Percentiles rank a stretch among this genome's conserved stretches.
These are phyloP conservation scores for Saccharum officinarum DNA, from an alignment of 176 grass and related monocot species.

Conservation along the genomic window DNA sequence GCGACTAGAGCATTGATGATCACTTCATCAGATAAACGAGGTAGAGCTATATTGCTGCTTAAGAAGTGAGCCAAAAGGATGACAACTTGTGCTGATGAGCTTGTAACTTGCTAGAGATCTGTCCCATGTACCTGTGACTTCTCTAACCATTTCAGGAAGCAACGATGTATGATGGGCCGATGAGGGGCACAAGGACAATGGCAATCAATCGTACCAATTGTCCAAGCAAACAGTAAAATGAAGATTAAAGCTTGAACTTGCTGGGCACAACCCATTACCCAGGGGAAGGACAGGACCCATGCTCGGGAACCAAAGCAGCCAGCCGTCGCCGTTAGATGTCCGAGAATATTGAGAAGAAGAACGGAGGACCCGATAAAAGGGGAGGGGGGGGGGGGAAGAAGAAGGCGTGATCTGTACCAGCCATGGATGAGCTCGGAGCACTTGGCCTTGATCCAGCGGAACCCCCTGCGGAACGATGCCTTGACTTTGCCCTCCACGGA, in stretches of 20 bases:
- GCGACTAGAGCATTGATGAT: not conserved
- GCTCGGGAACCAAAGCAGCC: conserved; percentile 11
- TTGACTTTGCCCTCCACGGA: conserved; percentile 93
- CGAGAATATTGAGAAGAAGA: not conserved
- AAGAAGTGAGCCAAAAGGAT: not conserved
- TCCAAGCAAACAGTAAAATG: not conserved
- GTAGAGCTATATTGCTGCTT: not conserved
- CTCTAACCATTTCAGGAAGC: not conserved
- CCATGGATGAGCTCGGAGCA: conserved; percentile 87
- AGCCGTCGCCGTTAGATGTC: not conserved
- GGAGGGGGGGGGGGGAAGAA: not conserved
- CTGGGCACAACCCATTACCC: not conserved
- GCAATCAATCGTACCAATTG: not conserved
- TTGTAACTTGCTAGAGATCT: conserved; percentile 15
- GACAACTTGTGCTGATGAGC: not conserved
- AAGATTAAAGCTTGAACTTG: not conserved
- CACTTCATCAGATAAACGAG: not conserved
- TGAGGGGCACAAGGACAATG: not conserved
- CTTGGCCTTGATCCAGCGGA: conserved; percentile 96
- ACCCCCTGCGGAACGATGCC: conserved; percentile 74
- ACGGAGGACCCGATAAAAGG: not conserved
- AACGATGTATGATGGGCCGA: not conserved
- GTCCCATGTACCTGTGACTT: not conserved
- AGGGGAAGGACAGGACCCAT: not conserved
- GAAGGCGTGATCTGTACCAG: conserved; percentile 45